Base-by-base conservation (phyloP, 192 early-diverging fungal species). In the Podila epigama region DNA sequence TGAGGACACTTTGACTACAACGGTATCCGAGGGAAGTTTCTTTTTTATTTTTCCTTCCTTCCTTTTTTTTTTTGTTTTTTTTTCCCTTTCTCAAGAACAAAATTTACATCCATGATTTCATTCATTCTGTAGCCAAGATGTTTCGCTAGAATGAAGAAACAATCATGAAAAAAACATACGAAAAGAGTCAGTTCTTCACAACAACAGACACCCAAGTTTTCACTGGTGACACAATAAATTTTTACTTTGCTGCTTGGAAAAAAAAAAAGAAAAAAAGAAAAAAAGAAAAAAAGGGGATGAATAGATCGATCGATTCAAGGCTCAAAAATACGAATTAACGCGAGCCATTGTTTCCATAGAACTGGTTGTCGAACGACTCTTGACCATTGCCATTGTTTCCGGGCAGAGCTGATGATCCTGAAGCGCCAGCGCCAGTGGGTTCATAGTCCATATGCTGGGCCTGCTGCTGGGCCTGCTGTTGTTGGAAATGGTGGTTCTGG, bases 321-420 rank as follows among this genome's bases (percentile, higher is more conserved):
- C n/a, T n/a, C n/a, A n/a, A n/a, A n/a, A n/a, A n/a, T n/a, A n/a
- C n/a, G n/a, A n/a, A n/a, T 48, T 48, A 48, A 22, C 44, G 44
- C 44, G 44, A 48, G n/a, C 44, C 44, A 20, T 48, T 48, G 44
- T 48, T 48, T 18, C 44, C 44, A 22, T 48, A 48, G 44, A 48
- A 48, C 44, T 48, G 44, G 44, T 48, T 48, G 44, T 75, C 70
- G 33, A 61, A 66, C 2, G 70, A 63, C 51, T 72, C 70, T 28
- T 70, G 68, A 41, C 68, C 60, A 18, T 55, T 55, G 37, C 61
- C 61, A 41, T 61, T 75, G 58, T 41, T 51, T 28, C 70, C 70
- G 12, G 70, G 58, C 70, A 75, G 54, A 56, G 58, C 64, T 55
- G 63, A 66, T 57, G 70, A 66, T 66, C 70, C 70, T 33, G 70